Conservation (phyloP, 805 yeast genomes). For the Torulaspora maleeae region DNA sequence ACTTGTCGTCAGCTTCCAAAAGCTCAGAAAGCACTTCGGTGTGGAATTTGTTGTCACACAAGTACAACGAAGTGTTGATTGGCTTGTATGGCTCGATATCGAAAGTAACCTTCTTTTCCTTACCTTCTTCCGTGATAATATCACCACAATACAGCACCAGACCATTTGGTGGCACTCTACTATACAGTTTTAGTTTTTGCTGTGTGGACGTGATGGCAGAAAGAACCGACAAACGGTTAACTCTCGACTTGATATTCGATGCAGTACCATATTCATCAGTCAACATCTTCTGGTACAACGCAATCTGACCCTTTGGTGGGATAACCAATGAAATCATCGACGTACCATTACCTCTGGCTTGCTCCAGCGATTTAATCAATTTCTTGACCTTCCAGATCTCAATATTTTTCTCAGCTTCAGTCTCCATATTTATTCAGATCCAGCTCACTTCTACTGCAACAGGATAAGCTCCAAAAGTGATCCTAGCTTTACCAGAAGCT, state of each 20-base stretch:
- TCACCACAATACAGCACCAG: constrained; percentile 98
- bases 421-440: constrained; percentile 35
- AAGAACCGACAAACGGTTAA: constrained; percentile 88
- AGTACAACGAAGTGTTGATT: constrained; percentile 89
- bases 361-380: constrained; percentile 78
- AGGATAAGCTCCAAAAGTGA: too few species aligned
- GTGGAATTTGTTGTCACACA: constrained; percentile 98
- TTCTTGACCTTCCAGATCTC: constrained; percentile 99
- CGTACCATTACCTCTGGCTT: constrained; percentile 97
- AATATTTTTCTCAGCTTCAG: constrained; percentile 91
- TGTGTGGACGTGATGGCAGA: constrained; percentile 98
- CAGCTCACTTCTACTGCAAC: background rate
- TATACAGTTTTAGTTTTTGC: constrained; percentile 88
- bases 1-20: constrained; percentile 90
- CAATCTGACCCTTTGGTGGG: constrained; percentile 92
- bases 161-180: constrained; percentile 88
- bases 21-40: constrained; percentile 94
- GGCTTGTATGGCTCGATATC: constrained; percentile 99
- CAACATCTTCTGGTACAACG: constrained; percentile 82
- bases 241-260: constrained; percentile 95
- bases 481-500: too few species aligned
- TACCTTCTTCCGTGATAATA: constrained; percentile 93
- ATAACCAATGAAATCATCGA: constrained; percentile 96
- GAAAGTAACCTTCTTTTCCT: constrained; percentile 91
- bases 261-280: constrained; percentile 99